phyloP scores from a whole-genome alignment of 768 basidiomycete species.

The Hebeloma cylindrosporum region DNA sequence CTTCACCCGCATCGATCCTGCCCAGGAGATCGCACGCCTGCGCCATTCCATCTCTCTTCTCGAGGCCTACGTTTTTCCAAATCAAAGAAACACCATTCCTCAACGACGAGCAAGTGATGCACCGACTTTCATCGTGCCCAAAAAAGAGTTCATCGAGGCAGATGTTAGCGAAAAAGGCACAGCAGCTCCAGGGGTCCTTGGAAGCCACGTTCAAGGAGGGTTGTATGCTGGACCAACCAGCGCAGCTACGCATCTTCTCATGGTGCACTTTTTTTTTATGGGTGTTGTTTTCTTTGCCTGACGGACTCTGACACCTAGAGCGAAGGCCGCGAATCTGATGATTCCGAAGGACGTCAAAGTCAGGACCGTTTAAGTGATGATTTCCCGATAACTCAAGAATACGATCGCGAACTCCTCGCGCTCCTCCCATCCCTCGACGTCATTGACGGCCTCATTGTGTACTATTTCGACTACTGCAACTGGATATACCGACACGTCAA shows the following conservation, averaged over 20 bases:
- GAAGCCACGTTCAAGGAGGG: slow-evolving; percentile 63
- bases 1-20: slow-evolving; percentile 56
- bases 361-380: slow-evolving; percentile 49
- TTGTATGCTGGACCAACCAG: slow-evolving; percentile 82
- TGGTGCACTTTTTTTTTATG: slow-evolving; percentile 39
- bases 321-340: slow-evolving; percentile 51
- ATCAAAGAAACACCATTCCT: slow-evolving; percentile 35
- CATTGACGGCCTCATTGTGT: slow-evolving; percentile 70
- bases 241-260: slow-evolving; percentile 64
- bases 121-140: slow-evolving; percentile 39
- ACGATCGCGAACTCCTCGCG: slow-evolving; percentile 72
- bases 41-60: slow-evolving; percentile 69
- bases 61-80: slow-evolving; percentile 57
- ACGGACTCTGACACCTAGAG: slow-evolving; percentile 31
- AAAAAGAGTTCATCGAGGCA: slow-evolving; percentile 53
- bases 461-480: slow-evolving; percentile 86
- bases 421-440: slow-evolving; percentile 64
- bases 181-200: slow-evolving; percentile 63
- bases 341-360: slow-evolving; percentile 52
- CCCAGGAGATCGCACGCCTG: slow-evolving; percentile 64
- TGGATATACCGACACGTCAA: slow-evolving; percentile 86
- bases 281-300: slow-evolving; percentile 15
- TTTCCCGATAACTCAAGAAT: slow-evolving; percentile 48
- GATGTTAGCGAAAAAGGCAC: slow-evolving; percentile 45
- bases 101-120: slow-evolving; percentile 39